These are phyloP conservation scores for Leccinellum albellum DNA, from an alignment of 768 basidiomycete genomes.

Conservation along the genomic window DNA sequence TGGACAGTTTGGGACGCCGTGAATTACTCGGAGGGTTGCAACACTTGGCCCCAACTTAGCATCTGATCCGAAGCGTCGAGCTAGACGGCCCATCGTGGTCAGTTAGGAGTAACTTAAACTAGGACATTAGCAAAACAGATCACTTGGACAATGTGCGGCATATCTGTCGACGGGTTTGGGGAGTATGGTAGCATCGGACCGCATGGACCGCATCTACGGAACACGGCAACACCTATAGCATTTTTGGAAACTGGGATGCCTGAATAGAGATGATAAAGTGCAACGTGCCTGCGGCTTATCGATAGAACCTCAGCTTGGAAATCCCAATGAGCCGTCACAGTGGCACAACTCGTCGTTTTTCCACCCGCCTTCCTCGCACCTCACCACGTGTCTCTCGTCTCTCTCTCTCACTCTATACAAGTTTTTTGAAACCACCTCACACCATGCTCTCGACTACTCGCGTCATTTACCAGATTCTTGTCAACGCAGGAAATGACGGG, in stretches of 20 bases:
- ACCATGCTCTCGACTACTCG: constrained; percentile 14
- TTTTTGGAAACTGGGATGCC: constrained; percentile 1
- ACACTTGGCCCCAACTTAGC: neutral
- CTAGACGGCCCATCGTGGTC: neutral
- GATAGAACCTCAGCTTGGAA: neutral
- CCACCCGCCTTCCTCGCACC: constrained; percentile 3
- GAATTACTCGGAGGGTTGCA: neutral
- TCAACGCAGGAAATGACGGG: constrained; percentile 24
- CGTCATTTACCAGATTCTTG: constrained; percentile 25
- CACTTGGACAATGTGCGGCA: neutral
- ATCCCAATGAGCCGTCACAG: neutral
- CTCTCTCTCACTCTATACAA: constrained; percentile 1
- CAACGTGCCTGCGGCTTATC: neutral
- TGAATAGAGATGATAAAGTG: neutral
- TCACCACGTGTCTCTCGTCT: neutral
- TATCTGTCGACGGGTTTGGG: neutral
- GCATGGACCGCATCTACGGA: neutral
- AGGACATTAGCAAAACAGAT: neutral
- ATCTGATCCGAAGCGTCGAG: neutral
- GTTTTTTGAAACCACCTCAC: neutral
- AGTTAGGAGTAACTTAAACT: neutral
- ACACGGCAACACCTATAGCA: neutral
- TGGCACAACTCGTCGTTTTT: constrained; percentile 2
- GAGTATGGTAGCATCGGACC: neutral
- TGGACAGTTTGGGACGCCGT: too few species aligned